Base-by-base conservation (phyloP, 2,329 filamentous ascomycete species). In the Knufia petricola region DNA sequence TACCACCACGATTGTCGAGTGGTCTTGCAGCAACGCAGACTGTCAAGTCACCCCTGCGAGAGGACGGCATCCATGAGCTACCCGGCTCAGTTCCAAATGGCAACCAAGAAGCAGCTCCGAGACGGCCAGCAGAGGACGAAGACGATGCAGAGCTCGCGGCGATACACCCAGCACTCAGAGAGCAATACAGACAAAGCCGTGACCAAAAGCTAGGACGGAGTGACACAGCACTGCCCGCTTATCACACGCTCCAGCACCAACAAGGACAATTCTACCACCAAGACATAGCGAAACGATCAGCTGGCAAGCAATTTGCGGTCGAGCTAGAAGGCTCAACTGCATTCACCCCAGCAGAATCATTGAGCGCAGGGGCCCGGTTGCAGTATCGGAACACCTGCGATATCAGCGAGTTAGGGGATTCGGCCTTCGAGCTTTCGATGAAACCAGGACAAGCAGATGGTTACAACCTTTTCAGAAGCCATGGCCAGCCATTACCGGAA, bases 251-350 rank as follows among this genome's bases (percentile, higher is more conserved):
- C 28, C 3, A 46, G n/a, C 30, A 46, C 28, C 26, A 36, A 30
- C n/a, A 46, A 46, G 42, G 28, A n/a, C 42, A 46, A 46, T 46
- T 46, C 28, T 46, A 46, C 31, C 28, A 46, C 8, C 15, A 46
- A 17, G 42, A 46, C 21, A 17, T 46, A 30, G 42, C 28, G 9
- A 46, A 46, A 30, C 28, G 28, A 46, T 30, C 28, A n/a, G 15
- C 30, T 15, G 19, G 31, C 13, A 46, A 46, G 13, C 42, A 46
- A 36, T 46, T 46, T 23, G 30, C 42, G 37, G 30, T 12, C 19
- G 42, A 46, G 15, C 15, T 46, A 4, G 42, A 46, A 23, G 42
- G 42, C 19, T 36, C 28, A 12, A 8, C 28, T 36, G 3, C 30
- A 2, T 21, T 32, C 19, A 15, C 15, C 3, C 12, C 20, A 12